A percentile compares a stretch with the other conserved stretches of the same genome.
Conservation (phyloP, 495 filamentous ascomycete genomes). For the Amorphotheca resinae region DNA sequence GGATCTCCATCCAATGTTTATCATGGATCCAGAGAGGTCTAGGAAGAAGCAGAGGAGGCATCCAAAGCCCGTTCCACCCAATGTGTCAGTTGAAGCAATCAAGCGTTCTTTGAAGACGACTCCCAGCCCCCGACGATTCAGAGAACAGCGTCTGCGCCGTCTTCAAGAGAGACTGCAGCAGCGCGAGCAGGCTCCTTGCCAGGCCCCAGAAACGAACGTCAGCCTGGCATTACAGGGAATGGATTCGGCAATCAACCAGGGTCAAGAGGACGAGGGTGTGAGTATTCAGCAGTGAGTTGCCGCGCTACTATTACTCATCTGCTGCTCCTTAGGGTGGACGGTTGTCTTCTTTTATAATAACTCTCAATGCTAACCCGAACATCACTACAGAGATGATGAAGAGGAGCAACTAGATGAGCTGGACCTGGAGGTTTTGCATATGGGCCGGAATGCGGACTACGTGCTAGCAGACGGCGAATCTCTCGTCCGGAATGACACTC, state of each 20-base stretch:
- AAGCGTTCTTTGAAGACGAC: neutral
- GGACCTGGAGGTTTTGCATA: neutral
- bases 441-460: neutral
- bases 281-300: too few species aligned
- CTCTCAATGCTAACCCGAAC: neutral
- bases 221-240: too few species aligned
- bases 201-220: too few species aligned
- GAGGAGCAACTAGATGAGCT: neutral
- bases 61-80: neutral
- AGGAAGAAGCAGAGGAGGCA: too few species aligned
- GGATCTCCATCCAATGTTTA: too few species aligned
- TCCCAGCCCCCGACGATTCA: neutral
- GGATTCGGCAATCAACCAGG: too few species aligned
- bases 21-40: too few species aligned
- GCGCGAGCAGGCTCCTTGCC: too few species aligned
- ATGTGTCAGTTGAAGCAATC: neutral
- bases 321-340: too few species aligned
- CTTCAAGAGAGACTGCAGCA: neutral
- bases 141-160: neutral
- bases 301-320: too few species aligned
- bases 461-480: neutral
- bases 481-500: neutral
- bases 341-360: too few species aligned
- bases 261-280: too few species aligned
- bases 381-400: neutral